phyloP scores from a whole-genome alignment of 108 stramenopile species.

The Licmophora abbreviata region DNA sequence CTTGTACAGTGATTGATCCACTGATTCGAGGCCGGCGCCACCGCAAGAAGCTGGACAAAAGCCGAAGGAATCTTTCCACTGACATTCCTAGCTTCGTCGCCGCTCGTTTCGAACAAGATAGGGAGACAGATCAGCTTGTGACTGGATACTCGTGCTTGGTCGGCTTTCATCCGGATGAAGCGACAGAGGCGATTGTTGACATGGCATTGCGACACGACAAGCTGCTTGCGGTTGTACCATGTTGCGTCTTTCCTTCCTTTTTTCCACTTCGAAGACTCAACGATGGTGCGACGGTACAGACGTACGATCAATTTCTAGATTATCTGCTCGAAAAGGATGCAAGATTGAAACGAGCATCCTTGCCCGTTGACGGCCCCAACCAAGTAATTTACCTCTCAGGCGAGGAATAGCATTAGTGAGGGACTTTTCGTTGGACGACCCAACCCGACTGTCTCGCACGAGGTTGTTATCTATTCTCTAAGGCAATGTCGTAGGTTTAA shows the following conservation, averaged over 20 bases:
- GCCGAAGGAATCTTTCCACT: constrained; percentile 10
- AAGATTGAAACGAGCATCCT: constrained; percentile 18
- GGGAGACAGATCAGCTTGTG: constrained; percentile 15
- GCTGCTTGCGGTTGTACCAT: constrained; percentile 49
- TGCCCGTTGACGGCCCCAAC: constrained; percentile 65
- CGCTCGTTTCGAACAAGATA: constrained; percentile 11
- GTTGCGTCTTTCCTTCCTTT: constrained; percentile 57
- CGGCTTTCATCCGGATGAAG: constrained; percentile 69
- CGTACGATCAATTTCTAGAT: constrained; percentile 46
- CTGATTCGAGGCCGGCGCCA: constrained; percentile 42
- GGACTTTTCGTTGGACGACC: too few species aligned
- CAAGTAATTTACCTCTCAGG: constrained; percentile 49
- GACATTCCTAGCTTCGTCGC: too few species aligned
- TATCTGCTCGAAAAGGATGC: constrained; percentile 53
- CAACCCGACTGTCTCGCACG: too few species aligned
- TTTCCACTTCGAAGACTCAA: constrained; percentile 34
- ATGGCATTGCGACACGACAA: constrained; percentile 38
- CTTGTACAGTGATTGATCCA: constrained; percentile 54
- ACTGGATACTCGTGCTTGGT: constrained; percentile 21
- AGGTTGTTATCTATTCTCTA: too few species aligned
- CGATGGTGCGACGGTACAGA: constrained; percentile 20
- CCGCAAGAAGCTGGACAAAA: constrained; percentile 14
- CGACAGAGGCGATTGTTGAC: constrained; percentile 64
- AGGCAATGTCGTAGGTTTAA: too few species aligned
- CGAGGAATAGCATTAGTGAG: too few species aligned